Conservation (phyloP, 2,329 filamentous ascomycete genomes). For the Grosmannia clavigera region DNA sequence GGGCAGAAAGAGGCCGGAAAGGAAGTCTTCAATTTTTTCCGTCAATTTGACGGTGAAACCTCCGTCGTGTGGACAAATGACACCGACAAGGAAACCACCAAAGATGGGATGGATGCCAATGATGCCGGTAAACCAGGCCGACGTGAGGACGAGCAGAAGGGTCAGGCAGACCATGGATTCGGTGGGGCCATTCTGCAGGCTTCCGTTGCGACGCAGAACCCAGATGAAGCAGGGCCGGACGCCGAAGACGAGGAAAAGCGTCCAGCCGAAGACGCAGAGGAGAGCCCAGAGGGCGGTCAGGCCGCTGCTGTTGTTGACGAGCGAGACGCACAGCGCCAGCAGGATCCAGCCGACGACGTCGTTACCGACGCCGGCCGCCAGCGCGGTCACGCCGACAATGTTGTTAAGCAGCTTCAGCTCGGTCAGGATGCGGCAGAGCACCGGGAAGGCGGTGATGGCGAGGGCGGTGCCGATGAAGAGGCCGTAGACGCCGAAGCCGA, state of each 20-base stretch:
- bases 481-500: slow-evolving; percentile 43
- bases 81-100: slow-evolving; percentile 75
- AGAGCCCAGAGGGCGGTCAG: slow-evolving; percentile 77
- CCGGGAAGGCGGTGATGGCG: slow-evolving; percentile 83
- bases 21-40: slow-evolving; percentile 88
- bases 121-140: slow-evolving; percentile 73
- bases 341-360: slow-evolving; percentile 88
- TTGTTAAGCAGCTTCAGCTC: slow-evolving; percentile 78
- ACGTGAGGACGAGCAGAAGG: slow-evolving; percentile 63
- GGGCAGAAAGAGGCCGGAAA: slow-evolving; percentile 71
- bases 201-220: slow-evolving; percentile 60
- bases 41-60: slow-evolving; percentile 85
- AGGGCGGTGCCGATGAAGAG: slow-evolving; percentile 85
- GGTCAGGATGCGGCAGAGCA: slow-evolving; percentile 84
- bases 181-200: slow-evolving; percentile 75
- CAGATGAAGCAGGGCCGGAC: slow-evolving; percentile 66
- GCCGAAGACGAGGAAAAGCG: slow-evolving; percentile 59
- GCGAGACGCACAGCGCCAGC: slow-evolving; percentile 80
- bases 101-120: slow-evolving; percentile 95
- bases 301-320: slow-evolving; percentile 78
- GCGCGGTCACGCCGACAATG: slow-evolving; percentile 73
- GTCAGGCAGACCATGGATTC: slow-evolving; percentile 77
- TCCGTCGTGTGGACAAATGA: slow-evolving; percentile 83
- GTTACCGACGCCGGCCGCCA: slow-evolving; percentile 86
- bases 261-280: slow-evolving; percentile 61